Conservation (phyloP, 2,329 filamentous ascomycete species). For the Mycosphaerella arachidis region DNA sequence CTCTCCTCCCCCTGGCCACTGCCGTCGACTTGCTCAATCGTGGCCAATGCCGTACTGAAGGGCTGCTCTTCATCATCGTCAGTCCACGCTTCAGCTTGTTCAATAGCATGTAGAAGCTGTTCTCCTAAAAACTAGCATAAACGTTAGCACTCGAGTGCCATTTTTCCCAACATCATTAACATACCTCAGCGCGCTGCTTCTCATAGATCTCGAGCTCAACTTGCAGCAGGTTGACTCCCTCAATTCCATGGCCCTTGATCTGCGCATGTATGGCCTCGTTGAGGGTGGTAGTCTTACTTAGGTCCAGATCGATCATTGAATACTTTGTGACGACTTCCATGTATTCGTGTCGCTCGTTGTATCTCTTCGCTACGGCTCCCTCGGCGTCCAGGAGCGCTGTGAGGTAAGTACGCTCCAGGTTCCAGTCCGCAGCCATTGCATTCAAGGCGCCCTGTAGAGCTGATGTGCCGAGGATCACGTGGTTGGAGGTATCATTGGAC, state of each 20-base stretch:
- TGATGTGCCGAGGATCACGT: slow-evolving; percentile 1
- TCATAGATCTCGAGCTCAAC: slow-evolving; percentile 9
- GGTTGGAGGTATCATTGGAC: neutral
- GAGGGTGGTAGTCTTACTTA: neutral
- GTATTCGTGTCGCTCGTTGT: neutral
- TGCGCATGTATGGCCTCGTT: neutral
- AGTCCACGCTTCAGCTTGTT: neutral
- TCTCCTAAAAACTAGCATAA: neutral
- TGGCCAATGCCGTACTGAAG: neutral
- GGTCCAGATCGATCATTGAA: neutral
- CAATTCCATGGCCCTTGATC: slow-evolving; percentile 1
- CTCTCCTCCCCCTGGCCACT: neutral
- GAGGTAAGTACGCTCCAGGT: slow-evolving; percentile 1
- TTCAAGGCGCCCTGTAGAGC: slow-evolving; percentile 4
- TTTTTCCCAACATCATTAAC: neutral
- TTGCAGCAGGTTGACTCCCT: slow-evolving; percentile 7
- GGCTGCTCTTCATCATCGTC: neutral
- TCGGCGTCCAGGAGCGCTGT: slow-evolving; percentile 1
- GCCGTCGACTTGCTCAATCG: neutral
- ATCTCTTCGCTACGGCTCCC: neutral
- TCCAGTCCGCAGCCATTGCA: slow-evolving; percentile 4
- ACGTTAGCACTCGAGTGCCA: neutral
- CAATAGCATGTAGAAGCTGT: neutral
- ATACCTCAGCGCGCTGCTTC: neutral
- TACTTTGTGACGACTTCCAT: neutral